A percentile compares a stretch with the other conserved stretches of the same genome.
Evolutionary conservation across 495 filamentous ascomycete genomes (phyloP).

Genomic region (Neurospora pannonica): DNA sequence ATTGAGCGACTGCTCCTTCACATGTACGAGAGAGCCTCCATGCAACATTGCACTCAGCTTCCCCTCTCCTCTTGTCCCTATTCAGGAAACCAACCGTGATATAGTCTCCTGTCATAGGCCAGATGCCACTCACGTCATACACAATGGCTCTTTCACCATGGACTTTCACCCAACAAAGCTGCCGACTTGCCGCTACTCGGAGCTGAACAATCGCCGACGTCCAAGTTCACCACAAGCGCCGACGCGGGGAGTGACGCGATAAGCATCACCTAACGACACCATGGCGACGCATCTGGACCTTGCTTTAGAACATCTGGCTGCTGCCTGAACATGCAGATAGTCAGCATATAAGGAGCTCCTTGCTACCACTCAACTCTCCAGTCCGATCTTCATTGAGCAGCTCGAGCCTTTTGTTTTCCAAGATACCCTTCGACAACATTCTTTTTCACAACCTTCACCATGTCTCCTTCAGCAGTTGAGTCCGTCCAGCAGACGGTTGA

Average conservation of each 20-base stretch:
- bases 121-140: conserved; percentile 14
- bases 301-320: background rate
- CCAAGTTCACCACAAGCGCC: background rate
- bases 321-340: background rate
- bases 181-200: background rate
- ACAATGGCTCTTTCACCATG: conserved; percentile 14
- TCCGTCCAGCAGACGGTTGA: conserved; percentile 12
- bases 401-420: background rate
- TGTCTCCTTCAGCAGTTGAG: conserved; percentile 25
- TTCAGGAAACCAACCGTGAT: background rate
- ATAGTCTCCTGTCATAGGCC: background rate
- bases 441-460: conserved; percentile 1
- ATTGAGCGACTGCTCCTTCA: background rate
- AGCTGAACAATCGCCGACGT: background rate
- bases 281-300: background rate
- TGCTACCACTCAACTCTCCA: background rate
- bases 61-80: background rate
- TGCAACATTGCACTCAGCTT: background rate
- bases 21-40: background rate
- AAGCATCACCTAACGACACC: background rate
- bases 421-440: background rate
- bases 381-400: background rate
- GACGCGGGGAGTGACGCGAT: background rate
- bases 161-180: background rate
- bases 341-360: background rate